These are phyloP conservation scores for Russula ochroleuca DNA, from an alignment of 768 basidiomycete genomes.

Conservation along the genomic window DNA sequence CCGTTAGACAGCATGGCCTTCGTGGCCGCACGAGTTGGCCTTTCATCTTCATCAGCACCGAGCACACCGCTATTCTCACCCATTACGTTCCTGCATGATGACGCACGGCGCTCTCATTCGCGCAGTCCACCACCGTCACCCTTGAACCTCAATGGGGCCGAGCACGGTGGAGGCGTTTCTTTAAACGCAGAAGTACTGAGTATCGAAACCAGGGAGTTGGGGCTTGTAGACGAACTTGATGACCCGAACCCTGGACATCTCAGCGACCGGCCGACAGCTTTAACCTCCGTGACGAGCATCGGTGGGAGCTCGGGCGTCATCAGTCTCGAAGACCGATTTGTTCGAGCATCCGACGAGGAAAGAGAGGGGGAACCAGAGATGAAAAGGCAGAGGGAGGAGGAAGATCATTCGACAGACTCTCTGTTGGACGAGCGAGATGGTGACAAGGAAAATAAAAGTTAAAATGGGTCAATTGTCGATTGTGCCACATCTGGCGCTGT, in stretches of 20 bases:
- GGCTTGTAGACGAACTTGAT: conserved; percentile 82
- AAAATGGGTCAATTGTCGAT: conserved; percentile 13
- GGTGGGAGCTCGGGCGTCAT: conserved; percentile 44
- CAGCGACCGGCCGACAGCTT: conserved; percentile 71
- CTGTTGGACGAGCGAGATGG: conserved; percentile 37
- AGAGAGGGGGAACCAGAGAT: conserved; percentile 18
- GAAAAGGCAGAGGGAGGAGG: conserved; percentile 26
- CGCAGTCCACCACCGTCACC: conserved; percentile 78
- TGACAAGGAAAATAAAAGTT: conserved; percentile 53
- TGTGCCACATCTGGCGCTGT: neutral
- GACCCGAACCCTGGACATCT: conserved; percentile 81
- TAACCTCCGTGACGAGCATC: conserved; percentile 56
- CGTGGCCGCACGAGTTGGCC: conserved; percentile 40
- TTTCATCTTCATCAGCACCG: conserved; percentile 53
- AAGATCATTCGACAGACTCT: conserved; percentile 19
- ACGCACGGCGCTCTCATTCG: conserved; percentile 74
- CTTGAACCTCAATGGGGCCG: conserved; percentile 45
- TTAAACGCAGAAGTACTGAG: conserved; percentile 36
- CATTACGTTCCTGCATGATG: conserved; percentile 81
- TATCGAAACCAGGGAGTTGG: conserved; percentile 49
- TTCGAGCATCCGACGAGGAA: conserved; percentile 40
- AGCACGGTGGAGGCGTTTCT: conserved; percentile 32
- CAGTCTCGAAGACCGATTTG: conserved; percentile 60
- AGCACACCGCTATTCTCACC: conserved; percentile 83
- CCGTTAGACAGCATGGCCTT: conserved; percentile 30